A percentile compares a stretch with the other conserved stretches of the same genome.
These are phyloP conservation scores for Cyclocybe cylindracea DNA, from an alignment of 768 basidiomycete species.

Conservation along the genomic window DNA sequence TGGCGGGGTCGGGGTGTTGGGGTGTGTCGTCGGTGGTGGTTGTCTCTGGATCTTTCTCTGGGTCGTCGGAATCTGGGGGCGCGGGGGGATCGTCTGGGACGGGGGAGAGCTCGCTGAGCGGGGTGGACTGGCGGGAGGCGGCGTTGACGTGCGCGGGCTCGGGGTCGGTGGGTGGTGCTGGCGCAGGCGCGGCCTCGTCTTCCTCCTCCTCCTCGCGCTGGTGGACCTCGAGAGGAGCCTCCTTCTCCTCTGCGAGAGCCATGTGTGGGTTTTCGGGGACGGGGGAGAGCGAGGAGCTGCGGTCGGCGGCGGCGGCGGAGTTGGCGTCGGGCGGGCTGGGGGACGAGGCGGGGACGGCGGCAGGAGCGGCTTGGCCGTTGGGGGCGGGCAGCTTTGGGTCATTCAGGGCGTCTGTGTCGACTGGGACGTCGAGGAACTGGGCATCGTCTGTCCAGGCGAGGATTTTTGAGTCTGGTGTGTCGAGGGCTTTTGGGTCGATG, in stretches of 20 bases:
- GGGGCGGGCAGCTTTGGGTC: conserved; percentile 24
- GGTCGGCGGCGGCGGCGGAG: conserved; percentile 38
- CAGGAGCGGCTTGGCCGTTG: conserved; percentile 18
- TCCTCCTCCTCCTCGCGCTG: conserved; percentile 38
- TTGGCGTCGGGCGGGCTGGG: conserved; percentile 25
- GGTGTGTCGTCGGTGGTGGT: conserved; percentile 3
- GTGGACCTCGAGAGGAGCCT: conserved; percentile 30
- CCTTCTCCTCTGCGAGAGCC: conserved; percentile 30
- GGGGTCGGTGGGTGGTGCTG: conserved; percentile 4
- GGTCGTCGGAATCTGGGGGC: conserved; percentile 9
- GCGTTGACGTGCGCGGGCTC: conserved; percentile 16
- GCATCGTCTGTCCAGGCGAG: conserved; percentile 6
- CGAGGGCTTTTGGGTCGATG: conserved; percentile 7
- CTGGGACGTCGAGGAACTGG: not conserved
- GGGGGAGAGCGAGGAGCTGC: conserved; percentile 60
- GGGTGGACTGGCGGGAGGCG: conserved; percentile 62
- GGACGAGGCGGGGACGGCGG: conserved; percentile 19
- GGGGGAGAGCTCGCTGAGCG: conserved; percentile 76
- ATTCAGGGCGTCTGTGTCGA: not conserved
- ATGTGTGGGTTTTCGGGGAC: conserved; percentile 33
- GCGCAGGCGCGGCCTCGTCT: conserved; percentile 26
- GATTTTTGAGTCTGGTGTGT: conserved; percentile 2
- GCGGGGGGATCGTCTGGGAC: conserved; percentile 50
- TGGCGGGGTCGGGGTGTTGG: conserved; percentile 9
- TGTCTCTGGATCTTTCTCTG: conserved; percentile 5